phyloP scores from a whole-genome alignment of 768 basidiomycete species.

The Phlebiopsis flavidoalba region DNA sequence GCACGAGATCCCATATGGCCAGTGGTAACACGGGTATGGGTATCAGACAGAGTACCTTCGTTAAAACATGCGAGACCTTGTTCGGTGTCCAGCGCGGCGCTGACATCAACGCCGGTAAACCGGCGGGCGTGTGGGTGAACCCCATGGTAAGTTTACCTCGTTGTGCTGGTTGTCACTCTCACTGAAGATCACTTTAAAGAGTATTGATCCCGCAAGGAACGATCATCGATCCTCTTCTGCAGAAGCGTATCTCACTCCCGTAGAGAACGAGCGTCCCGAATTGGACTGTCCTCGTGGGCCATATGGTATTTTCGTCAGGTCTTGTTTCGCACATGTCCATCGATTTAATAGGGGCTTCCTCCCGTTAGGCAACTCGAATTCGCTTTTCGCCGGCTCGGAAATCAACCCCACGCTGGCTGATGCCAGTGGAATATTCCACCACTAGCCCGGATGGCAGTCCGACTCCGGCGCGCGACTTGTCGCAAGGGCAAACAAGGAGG shows the following conservation, averaged over 20 bases:
- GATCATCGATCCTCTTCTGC: conserved; percentile 46
- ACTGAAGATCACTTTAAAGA: no score
- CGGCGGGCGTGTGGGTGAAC: not conserved
- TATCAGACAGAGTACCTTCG: not conserved
- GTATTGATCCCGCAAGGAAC: not conserved
- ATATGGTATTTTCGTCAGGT: not conserved
- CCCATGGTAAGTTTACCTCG: not conserved
- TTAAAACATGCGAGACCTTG: not conserved
- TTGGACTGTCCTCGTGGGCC: conserved; percentile 39
- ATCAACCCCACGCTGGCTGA: no score
- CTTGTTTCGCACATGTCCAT: not conserved
- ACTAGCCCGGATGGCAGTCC: not conserved
- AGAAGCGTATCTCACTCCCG: conserved; percentile 49
- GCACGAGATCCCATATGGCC: no score
- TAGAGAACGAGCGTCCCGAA: conserved; percentile 41
- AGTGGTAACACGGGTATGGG: not conserved
- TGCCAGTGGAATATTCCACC: not conserved
- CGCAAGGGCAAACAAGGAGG: conserved; percentile 41
- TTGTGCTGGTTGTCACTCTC: no score
- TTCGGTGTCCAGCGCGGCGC: not conserved
- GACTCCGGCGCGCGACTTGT: conserved; percentile 20
- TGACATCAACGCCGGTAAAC: not conserved
- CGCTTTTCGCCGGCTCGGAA: not conserved
- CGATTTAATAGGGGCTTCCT: no score
- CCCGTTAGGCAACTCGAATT: not conserved